Evolutionary conservation across 73 alveolate species (phyloP).

Genomic region (Symbiodinium natans): DNA sequence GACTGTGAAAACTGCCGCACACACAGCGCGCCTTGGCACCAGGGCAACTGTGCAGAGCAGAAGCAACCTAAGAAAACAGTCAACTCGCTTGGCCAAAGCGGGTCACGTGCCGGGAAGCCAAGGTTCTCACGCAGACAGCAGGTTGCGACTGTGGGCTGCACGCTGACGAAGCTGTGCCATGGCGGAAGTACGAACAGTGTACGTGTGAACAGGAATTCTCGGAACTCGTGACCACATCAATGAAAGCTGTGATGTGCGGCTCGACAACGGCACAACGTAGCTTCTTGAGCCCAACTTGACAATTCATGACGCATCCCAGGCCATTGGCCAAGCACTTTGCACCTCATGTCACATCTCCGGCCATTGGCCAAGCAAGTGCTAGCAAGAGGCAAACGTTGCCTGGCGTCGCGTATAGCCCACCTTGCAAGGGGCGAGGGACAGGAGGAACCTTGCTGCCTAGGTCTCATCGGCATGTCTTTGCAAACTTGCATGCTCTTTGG

Average conservation of each 20-base stretch:
- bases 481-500: too few species aligned
- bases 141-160: neutral
- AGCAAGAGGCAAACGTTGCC: neutral
- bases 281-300: neutral
- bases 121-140: neutral
- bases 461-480: too few species aligned
- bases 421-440: too few species aligned
- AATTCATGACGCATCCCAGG: too few species aligned
- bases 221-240: neutral
- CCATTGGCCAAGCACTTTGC: too few species aligned
- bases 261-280: neutral
- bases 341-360: too few species aligned
- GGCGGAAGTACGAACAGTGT: neutral
- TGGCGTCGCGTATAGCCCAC: constrained; percentile 4
- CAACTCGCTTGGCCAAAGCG: neutral
- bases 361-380: neutral
- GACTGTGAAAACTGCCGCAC: too few species aligned
- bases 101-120: neutral
- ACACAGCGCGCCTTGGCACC: neutral
- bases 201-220: neutral
- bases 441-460: too few species aligned
- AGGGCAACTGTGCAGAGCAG: neutral
- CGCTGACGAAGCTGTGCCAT: neutral
- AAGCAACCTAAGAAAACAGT: neutral
- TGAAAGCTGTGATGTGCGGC: neutral